A percentile compares a stretch with the other conserved stretches of the same genome.
Conservation (phyloP, 768 basidiomycete species). For the Lanmaoa pseudosensibilis region DNA sequence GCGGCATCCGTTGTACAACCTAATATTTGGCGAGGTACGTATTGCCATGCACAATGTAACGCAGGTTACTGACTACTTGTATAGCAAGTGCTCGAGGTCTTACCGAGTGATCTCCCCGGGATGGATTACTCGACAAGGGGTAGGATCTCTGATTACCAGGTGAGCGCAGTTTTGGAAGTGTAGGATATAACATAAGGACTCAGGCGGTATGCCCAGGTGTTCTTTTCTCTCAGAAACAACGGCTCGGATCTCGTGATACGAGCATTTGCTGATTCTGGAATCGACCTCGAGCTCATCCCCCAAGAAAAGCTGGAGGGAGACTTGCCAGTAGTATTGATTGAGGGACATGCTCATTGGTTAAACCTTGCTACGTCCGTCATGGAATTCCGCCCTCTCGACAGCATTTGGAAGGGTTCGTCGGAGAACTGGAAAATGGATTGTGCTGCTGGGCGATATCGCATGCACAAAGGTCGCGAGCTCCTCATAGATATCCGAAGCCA, state of each 20-base stretch:
- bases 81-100: conserved; percentile 23
- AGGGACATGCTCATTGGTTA: conserved; percentile 32
- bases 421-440: conserved; percentile 30
- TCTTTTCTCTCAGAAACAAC: conserved; percentile 20
- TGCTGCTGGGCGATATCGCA: conserved; percentile 7
- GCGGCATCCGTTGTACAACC: conserved; percentile 19
- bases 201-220: conserved; percentile 12
- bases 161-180: neutral
- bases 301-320: conserved; percentile 23
- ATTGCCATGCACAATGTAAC: neutral
- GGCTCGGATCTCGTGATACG: conserved; percentile 18
- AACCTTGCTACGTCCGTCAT: conserved; percentile 23
- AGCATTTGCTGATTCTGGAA: conserved; percentile 5
- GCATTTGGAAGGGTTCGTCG: conserved; percentile 24
- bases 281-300: conserved; percentile 26
- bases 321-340: conserved; percentile 25
- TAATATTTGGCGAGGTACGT: conserved; percentile 24
- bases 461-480: neutral
- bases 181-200: neutral
- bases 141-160: conserved; percentile 18
- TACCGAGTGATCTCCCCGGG: conserved; percentile 25
- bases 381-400: conserved; percentile 30
- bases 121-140: conserved; percentile 29
- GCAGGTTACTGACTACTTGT: neutral
- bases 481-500: conserved; percentile 31